Evolutionary conservation across 75 land plant genomes (phyloP).

Genomic region (Azolla pinnata): DNA sequence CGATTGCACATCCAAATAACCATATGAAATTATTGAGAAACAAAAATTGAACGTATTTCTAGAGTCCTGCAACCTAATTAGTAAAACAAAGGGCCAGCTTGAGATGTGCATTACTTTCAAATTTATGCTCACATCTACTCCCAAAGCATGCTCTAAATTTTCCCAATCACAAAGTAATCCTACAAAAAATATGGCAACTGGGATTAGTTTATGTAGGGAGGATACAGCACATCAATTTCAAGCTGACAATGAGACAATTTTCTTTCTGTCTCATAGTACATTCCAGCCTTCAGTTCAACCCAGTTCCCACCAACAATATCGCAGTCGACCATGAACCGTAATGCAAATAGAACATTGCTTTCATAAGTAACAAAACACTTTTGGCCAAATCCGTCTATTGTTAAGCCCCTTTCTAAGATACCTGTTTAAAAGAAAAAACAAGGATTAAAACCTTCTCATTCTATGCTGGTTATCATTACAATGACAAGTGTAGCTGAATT

Average conservation of each 20-base stretch:
- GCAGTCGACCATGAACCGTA: conserved; percentile 96
- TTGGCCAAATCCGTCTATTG: conserved; percentile 76
- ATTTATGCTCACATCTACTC: neutral
- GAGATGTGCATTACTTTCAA: too few species aligned
- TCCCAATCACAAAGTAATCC: too few species aligned
- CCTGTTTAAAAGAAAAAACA: conserved; percentile 34
- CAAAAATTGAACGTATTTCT: neutral
- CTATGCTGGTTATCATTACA: too few species aligned
- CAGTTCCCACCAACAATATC: conserved; percentile 97
- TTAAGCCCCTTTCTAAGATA: conserved; percentile 81
- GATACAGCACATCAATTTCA: conserved; percentile 92
- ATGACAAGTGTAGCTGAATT: too few species aligned
- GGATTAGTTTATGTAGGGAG: too few species aligned
- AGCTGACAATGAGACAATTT: conserved; percentile 74
- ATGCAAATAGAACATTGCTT: conserved; percentile 96
- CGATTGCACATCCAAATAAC: neutral
- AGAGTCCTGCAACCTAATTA: too few species aligned
- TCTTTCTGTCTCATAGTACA: conserved; percentile 37
- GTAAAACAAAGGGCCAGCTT: too few species aligned
- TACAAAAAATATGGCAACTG: too few species aligned
- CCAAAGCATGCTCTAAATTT: neutral
- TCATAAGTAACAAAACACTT: conserved; percentile 84
- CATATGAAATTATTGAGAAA: neutral
- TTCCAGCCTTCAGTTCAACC: conserved; percentile 84
- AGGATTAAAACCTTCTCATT: too few species aligned